Evolutionary conservation across 495 filamentous ascomycete genomes (phyloP), one percentile per base, ranked within the genome.

Genomic region (Penicillium fimorum): DNA sequence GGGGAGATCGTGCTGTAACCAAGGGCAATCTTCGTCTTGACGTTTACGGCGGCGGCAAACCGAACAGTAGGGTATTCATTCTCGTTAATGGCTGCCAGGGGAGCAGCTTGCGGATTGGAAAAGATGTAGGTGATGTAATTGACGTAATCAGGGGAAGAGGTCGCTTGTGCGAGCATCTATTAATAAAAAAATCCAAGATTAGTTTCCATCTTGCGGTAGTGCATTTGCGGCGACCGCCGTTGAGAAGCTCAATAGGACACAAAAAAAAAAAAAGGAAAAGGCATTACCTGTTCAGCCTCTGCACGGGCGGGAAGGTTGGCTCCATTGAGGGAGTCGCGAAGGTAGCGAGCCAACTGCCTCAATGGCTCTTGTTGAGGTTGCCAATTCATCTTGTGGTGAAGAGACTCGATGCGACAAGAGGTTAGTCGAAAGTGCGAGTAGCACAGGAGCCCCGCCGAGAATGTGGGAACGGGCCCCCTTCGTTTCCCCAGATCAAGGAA

Each of bases 71-170:
- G 83, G 71, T 87, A 94, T 53, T 70, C 87, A 76, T 25, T 76
- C 64, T 42, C 68, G 40, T 60, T 76, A 63, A 88, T 81, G 24
- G 77, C 77, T 46, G 92, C 64, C 2, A 74, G 77, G 11, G 79
- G 61, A 15, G 87, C 84, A 33, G 80, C 74, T 54, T 85, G 79
- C 53, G 83, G 71, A 50, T 85, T 90, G 47, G 87, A 89, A 70
- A 95, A 88, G 18, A 99, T 81, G 67, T 91, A 97, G 47, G 90
- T 88, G 46, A 99, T 83, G 69, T 99, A 99, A 72, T 97, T 97
- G 74, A 93, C 90, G 79, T 97, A 91, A 70, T 97, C 93, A 9
- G 93, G 93, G 15, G 87, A 95, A 13, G 83, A 76, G 69, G 92
- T 93, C 35, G 95, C 94, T 78, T 95, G 89, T 51, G 84, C 80